These are phyloP conservation scores for Haplosporangium sp. DNA, from an alignment of 371 early-diverging fungal species.

Conservation along the genomic window DNA sequence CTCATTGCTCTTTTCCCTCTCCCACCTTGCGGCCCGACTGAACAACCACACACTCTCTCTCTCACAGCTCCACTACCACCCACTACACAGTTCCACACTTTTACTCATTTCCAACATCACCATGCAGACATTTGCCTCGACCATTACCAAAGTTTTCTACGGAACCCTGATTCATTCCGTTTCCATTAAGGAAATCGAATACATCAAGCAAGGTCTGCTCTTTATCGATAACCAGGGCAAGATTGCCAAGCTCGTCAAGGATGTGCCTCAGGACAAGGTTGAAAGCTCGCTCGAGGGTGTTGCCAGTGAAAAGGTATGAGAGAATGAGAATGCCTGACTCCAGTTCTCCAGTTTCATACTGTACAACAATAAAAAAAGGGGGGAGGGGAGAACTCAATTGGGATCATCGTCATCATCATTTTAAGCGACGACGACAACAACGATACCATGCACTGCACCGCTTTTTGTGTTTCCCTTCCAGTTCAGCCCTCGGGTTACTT, in stretches of 20 bases:
- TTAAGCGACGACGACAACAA: too few relatives aligned
- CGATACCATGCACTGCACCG: too few relatives aligned
- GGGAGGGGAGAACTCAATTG: neutral
- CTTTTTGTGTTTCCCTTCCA: too few relatives aligned
- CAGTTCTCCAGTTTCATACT: neutral
- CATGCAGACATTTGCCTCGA: constrained; percentile 22
- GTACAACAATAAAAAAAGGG: neutral
- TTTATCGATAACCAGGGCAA: constrained; percentile 65
- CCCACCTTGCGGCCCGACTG: constrained; percentile 23
- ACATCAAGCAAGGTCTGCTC: constrained; percentile 64
- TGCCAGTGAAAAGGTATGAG: constrained; percentile 31
- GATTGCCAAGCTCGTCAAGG: constrained; percentile 59
- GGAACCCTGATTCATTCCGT: constrained; percentile 79
- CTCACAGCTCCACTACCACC: neutral
- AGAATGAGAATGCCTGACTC: neutral
- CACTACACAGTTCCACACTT: constrained; percentile 1
- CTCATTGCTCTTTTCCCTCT: constrained; percentile 25
- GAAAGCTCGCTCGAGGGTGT: constrained; percentile 40
- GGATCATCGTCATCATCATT: too few relatives aligned
- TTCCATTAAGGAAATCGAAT: constrained; percentile 67
- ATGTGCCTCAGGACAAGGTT: constrained; percentile 39
- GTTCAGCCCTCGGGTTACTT: too few relatives aligned
- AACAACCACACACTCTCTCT: neutral
- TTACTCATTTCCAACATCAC: constrained; percentile 1
- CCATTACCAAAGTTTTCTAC: constrained; percentile 59